Conservation (phyloP, 2,329 filamentous ascomycete species). For the Pseudogymnoascus sp. region DNA sequence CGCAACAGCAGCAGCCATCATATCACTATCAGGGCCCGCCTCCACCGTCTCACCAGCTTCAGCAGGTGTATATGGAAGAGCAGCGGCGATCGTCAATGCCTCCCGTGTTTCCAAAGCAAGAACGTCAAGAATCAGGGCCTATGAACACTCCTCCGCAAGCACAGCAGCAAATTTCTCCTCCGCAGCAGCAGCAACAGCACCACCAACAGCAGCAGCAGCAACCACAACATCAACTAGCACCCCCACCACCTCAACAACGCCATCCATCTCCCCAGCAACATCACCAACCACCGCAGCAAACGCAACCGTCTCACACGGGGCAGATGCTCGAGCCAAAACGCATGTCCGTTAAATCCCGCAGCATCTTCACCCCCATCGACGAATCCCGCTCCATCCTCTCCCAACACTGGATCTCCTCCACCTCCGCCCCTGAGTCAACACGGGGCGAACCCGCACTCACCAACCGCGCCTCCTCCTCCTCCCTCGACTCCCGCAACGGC, state of each 20-base stretch:
- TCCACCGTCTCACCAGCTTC: slow-evolving; percentile 37
- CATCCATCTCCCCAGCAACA: slow-evolving; percentile 23
- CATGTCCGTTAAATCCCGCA: slow-evolving; percentile 47
- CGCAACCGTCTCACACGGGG: slow-evolving; percentile 43
- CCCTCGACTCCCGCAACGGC: slow-evolving; percentile 28
- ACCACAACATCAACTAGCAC: slow-evolving; percentile 23
- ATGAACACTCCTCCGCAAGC: slow-evolving; percentile 46
- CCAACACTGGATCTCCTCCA: slow-evolving; percentile 67
- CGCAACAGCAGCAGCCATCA: slow-evolving; percentile 27
- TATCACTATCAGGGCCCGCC: slow-evolving; percentile 32
- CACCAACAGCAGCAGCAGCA: slow-evolving; percentile 39
- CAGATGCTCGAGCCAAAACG: slow-evolving; percentile 43
- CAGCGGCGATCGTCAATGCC: slow-evolving; percentile 65
- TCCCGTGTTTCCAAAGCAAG: slow-evolving; percentile 57
- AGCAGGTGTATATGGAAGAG: slow-evolving; percentile 68
- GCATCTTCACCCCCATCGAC: slow-evolving; percentile 96
- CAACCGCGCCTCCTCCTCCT: slow-evolving; percentile 49
- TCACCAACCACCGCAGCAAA: slow-evolving; percentile 30
- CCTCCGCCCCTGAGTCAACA: slow-evolving; percentile 31
- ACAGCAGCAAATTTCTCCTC: slow-evolving; percentile 42
- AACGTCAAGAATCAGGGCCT: slow-evolving; percentile 39
- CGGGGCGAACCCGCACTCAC: slow-evolving; percentile 28
- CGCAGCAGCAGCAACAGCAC: slow-evolving; percentile 42
- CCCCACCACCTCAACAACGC: slow-evolving; percentile 13
- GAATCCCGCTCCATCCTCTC: slow-evolving; percentile 82